Evolutionary conservation across 2,329 filamentous ascomycete genomes (phyloP).

Genomic region (Decorospora gaudefroyi): DNA sequence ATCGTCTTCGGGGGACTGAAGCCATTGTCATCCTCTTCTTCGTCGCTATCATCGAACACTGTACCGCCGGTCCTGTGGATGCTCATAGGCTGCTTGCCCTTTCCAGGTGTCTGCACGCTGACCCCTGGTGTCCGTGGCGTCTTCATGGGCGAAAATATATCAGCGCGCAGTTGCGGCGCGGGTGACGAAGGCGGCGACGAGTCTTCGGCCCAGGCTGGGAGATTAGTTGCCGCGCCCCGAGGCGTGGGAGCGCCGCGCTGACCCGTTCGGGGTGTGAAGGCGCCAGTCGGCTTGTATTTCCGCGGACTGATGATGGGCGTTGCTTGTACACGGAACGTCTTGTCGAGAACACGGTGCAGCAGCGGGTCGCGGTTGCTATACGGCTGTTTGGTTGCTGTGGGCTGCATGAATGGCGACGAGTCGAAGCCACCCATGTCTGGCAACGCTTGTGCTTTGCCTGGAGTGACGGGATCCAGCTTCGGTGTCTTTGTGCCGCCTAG

Average conservation of each 20-base stretch:
- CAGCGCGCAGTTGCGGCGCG: conserved; percentile 79
- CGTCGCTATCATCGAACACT: conserved; percentile 76
- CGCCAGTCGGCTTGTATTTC: conserved; percentile 50
- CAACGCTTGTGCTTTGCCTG: conserved; percentile 42
- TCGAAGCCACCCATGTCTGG: conserved; percentile 51
- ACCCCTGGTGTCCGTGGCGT: conserved; percentile 75
- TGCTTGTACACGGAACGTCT: conserved; percentile 90
- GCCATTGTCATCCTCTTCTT: conserved; percentile 59
- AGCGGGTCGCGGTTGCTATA: conserved; percentile 68
- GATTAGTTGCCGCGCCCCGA: conserved; percentile 25
- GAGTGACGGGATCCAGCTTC: conserved; percentile 43
- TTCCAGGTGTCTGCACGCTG: conserved; percentile 75
- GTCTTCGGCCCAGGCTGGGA: conserved; percentile 45
- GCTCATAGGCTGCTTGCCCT: conserved; percentile 50
- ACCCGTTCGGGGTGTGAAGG: conserved; percentile 46
- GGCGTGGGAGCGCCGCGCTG: conserved; percentile 36
- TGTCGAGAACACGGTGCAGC: conserved; percentile 89
- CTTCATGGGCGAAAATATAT: conserved; percentile 78
- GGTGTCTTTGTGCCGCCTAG: conserved; percentile 53
- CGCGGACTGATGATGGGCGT: conserved; percentile 76
- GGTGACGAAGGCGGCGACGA: conserved; percentile 60
- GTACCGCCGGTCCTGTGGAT: conserved; percentile 51
- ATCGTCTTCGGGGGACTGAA: conserved; percentile 94
- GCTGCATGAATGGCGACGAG: conserved; percentile 59
- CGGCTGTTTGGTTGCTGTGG: conserved; percentile 39